Evolutionary conservation across 2,329 filamentous ascomycete species (phyloP).

Genomic region (Penicillium sp.): DNA sequence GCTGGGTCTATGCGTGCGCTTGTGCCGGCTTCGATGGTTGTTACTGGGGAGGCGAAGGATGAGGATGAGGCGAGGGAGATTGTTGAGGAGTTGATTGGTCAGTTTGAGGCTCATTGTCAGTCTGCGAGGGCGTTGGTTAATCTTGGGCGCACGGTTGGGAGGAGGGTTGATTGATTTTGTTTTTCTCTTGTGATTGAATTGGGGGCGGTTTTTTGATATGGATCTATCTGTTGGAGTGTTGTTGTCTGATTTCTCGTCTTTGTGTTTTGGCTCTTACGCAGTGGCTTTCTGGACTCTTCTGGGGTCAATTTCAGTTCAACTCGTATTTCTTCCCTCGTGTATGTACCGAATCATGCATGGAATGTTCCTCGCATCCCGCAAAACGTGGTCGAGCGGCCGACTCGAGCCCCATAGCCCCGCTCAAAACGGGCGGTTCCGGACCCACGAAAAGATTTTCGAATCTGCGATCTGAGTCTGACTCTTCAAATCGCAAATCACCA

Average conservation of each 20-base stretch:
- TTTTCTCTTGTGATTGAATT: neutral
- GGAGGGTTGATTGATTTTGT: constrained; percentile 6
- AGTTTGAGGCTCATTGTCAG: constrained; percentile 18
- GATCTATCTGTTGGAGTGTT: neutral
- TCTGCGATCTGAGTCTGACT: neutral
- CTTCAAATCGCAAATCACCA: neutral
- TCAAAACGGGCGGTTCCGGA: neutral
- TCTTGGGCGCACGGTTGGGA: constrained; percentile 19
- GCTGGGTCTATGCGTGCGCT: constrained; percentile 14
- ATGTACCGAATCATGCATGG: no score
- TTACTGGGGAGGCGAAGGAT: constrained; percentile 7
- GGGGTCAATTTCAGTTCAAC: no score
- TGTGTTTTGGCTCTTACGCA: neutral
- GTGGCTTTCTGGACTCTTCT: neutral
- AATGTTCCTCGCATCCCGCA: neutral
- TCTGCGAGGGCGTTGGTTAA: constrained; percentile 17
- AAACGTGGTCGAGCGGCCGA: neutral
- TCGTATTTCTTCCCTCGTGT: no score
- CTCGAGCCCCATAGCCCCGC: constrained; percentile 1
- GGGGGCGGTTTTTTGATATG: neutral
- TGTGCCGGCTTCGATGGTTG: constrained; percentile 16
- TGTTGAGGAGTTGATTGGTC: constrained; percentile 11
- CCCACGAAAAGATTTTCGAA: neutral
- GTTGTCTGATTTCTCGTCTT: neutral
- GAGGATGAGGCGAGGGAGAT: constrained; percentile 6